A percentile compares a stretch with the other conserved stretches of the same genome.
These are phyloP conservation scores for Wallacemonas sp. DNA, from an alignment of 208 protist genomes.

Conservation along the genomic window DNA sequence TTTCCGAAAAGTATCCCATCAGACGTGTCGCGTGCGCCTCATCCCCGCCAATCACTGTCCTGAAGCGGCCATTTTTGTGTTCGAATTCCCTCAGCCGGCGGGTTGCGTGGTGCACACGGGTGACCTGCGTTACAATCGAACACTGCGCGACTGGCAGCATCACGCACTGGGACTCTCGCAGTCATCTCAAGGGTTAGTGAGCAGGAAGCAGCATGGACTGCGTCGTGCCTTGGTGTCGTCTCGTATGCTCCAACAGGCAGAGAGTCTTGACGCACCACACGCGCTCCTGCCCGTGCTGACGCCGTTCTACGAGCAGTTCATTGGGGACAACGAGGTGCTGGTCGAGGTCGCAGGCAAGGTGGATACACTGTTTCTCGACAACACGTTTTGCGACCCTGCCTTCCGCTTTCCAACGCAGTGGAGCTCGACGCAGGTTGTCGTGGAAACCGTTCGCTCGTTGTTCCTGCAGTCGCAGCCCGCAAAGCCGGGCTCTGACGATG, in stretches of 20 bases:
- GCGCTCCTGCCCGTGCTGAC: background rate
- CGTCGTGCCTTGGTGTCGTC: background rate
- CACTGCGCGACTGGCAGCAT: constrained; percentile 19
- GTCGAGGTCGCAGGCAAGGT: constrained; percentile 39
- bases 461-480: constrained; percentile 20
- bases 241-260: background rate
- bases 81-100: constrained; percentile 43
- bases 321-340: constrained; percentile 58
- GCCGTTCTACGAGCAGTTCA: constrained; percentile 53
- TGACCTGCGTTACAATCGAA: constrained; percentile 90
- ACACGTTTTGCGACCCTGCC: constrained; percentile 88
- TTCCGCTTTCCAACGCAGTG: constrained; percentile 83
- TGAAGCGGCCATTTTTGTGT: constrained; percentile 89
- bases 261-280: background rate
- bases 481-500: background rate
- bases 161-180: background rate
- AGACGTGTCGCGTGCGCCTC: constrained; percentile 30
- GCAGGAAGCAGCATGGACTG: background rate
- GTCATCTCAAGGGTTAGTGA: too few species aligned
- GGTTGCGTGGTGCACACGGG: constrained; percentile 88
- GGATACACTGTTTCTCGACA: constrained; percentile 91
- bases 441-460: constrained; percentile 41
- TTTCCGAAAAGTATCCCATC: background rate
- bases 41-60: constrained; percentile 93
- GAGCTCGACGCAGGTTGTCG: constrained; percentile 49